Evolutionary conservation across 1,284 basidiomycete genomes (phyloP), one percentile per base, ranked within the genome.

Genomic region (Leccinum olivaceoglutinosum): DNA sequence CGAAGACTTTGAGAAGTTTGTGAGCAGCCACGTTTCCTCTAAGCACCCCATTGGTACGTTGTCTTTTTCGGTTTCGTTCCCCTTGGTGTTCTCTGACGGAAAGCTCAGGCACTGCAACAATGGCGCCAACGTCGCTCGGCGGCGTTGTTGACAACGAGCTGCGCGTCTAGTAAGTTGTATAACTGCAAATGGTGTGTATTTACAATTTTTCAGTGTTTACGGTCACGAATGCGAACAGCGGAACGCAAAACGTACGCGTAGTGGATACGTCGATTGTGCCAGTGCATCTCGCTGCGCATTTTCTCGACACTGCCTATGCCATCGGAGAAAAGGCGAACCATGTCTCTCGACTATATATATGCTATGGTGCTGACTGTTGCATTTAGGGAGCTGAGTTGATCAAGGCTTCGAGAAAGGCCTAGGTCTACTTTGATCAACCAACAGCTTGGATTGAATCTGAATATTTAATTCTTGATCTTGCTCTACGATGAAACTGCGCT

Each of bases 401-500:
- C 2, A 70, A 62, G 54, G 53, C 46, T 1, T 6, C 41, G 29
- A 34, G 55, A 56, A 61, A 41, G 16, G 10, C 8, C 16, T 6
- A 64, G 62, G n/a, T 8, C 32, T 32, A 32, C n/a, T 61, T 25
- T 51, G 38, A 63, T 29, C 44, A 25, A 16, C 25, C 25, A 25
- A 16, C 14, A 41, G 39, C 16, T 41, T 16, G 14, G 25, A 14
- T 39, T 41, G 14, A 16, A 41, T 41, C 10, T 2, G 25, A 51
- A 12, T 55, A 16, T 41, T 41, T 16, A 9, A 12, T 41, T 3
- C 7, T 41, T 8, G 39, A 14, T 87, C 56, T 84, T 85, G 1
- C 87, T 86, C 69, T 81, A 82, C 68, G 68, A 75, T 21, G 63
- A 51, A 36, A 44, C 49, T 21, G 12, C 29, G 18, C 25, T 65